Conservation (phyloP, 2,329 filamentous ascomycete species). For the Colletotrichum australisinense region DNA sequence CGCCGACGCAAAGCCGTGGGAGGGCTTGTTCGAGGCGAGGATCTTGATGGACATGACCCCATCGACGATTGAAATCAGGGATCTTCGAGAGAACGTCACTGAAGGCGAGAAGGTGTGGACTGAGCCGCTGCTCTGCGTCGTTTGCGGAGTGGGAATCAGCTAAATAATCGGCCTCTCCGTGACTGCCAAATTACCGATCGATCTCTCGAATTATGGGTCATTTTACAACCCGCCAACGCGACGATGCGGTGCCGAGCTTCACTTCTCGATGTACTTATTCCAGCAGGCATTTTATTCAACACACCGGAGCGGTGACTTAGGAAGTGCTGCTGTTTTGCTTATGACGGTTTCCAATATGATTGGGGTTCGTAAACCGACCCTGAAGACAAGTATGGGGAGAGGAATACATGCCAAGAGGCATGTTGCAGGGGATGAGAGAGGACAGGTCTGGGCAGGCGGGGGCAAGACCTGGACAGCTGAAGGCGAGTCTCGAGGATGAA, state of each 20-base stretch:
- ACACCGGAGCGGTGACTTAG: background rate
- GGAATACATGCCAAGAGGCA: background rate
- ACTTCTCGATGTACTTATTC: slow-evolving; percentile 32
- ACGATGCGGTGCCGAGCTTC: slow-evolving; percentile 16
- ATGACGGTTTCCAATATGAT: slow-evolving; percentile 21
- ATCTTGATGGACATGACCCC: slow-evolving; percentile 59
- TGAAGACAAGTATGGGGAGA: background rate
- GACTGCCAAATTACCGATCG: slow-evolving; percentile 3
- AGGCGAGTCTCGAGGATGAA: background rate
- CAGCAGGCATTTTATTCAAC: slow-evolving; percentile 12
- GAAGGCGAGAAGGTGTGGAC: slow-evolving; percentile 65
- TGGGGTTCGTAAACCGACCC: background rate
- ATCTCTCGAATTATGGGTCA: background rate
- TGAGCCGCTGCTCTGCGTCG: slow-evolving; percentile 61
- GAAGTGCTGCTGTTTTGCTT: slow-evolving; percentile 1
- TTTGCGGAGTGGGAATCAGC: slow-evolving; percentile 59
- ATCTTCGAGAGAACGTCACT: slow-evolving; percentile 58
- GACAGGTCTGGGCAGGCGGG: background rate
- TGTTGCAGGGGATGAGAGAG: background rate
- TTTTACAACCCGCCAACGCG: background rate
- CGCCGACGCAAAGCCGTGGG: slow-evolving; percentile 59
- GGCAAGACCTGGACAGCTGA: background rate
- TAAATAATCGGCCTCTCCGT: slow-evolving; percentile 43
- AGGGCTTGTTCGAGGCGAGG: slow-evolving; percentile 62
- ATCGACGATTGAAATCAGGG: slow-evolving; percentile 62